Evolutionary conservation across 352 stramenopile genomes (phyloP).

Genomic region (Pythium chondricola): DNA sequence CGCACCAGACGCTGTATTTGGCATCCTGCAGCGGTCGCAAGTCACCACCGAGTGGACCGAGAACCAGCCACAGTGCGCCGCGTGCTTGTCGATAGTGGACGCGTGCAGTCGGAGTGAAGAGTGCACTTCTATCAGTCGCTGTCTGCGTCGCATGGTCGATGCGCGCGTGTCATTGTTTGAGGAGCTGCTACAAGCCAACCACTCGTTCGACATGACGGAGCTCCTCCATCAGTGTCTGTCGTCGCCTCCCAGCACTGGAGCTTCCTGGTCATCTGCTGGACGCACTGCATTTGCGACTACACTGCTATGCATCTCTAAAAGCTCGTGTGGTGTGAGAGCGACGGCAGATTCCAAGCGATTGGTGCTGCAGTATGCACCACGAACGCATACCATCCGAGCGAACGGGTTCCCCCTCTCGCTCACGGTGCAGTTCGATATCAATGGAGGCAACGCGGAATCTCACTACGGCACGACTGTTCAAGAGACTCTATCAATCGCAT

Average conservation of each 20-base stretch:
- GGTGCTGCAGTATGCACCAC: constrained; percentile 8
- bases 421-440: constrained; percentile 10
- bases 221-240: constrained; percentile 4
- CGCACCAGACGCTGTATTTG: neutral
- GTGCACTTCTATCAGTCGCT: constrained; percentile 9
- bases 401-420: constrained; percentile 7
- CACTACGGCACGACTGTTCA: neutral
- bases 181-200: neutral
- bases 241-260: neutral
- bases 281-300: constrained; percentile 2
- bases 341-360: neutral
- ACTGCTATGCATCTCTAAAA: constrained; percentile 1
- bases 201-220: neutral
- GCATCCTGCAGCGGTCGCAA: neutral
- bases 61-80: neutral
- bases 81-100: neutral
- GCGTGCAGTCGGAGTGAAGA: constrained; percentile 5
- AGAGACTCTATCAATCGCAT: neutral
- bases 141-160: neutral
- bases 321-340: neutral
- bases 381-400: neutral
- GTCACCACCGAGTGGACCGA: neutral
- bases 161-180: neutral
- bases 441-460: constrained; percentile 1
- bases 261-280: constrained; percentile 8